phyloP scores from a whole-genome alignment of 1,284 basidiomycete species.

The Leucoagaricus sp. region DNA sequence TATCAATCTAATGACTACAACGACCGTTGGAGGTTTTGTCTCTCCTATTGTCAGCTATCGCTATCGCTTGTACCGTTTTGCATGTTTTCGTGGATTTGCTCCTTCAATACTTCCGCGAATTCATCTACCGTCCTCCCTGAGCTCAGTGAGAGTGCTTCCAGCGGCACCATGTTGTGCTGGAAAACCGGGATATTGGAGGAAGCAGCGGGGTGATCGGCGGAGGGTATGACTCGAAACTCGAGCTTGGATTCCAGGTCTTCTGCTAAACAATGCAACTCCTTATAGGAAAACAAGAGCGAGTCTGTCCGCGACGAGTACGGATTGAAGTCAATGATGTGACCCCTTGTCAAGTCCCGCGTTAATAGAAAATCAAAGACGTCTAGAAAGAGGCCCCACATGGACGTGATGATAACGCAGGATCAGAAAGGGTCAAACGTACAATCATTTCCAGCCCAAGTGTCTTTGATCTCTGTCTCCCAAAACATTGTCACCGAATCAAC shows the following conservation, averaged over 20 bases:
- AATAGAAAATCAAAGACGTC: slow-evolving; percentile 89
- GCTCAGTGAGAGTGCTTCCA: slow-evolving; percentile 82
- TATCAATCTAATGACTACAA: not conserved
- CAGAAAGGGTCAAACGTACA: slow-evolving; percentile 46
- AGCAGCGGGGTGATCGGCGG: slow-evolving; percentile 65
- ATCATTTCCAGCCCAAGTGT: slow-evolving; percentile 50
- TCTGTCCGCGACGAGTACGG: slow-evolving; percentile 88
- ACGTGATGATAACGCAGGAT: not conserved
- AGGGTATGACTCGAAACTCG: slow-evolving; percentile 72
- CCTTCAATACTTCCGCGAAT: slow-evolving; percentile 56
- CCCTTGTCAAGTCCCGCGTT: slow-evolving; percentile 74
- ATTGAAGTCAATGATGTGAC: slow-evolving; percentile 89
- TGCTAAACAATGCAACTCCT: slow-evolving; percentile 62
- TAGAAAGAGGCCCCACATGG: slow-evolving; percentile 32
- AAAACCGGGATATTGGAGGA: slow-evolving; percentile 70
- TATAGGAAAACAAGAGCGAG: slow-evolving; percentile 82
- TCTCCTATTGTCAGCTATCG: slow-evolving; percentile 2
- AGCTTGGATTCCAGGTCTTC: slow-evolving; percentile 34
- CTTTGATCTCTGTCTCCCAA: slow-evolving; percentile 68
- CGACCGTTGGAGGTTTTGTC: not conserved
- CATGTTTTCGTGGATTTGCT: slow-evolving; percentile 51
- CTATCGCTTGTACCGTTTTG: not conserved
- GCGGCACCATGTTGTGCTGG: slow-evolving; percentile 91
- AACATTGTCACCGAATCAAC: slow-evolving; percentile 55
- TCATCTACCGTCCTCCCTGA: slow-evolving; percentile 72